A percentile compares a stretch with the other conserved stretches of the same genome.
Conservation (phyloP, 164 flowering plant species). For the Sextonia rubra region DNA sequence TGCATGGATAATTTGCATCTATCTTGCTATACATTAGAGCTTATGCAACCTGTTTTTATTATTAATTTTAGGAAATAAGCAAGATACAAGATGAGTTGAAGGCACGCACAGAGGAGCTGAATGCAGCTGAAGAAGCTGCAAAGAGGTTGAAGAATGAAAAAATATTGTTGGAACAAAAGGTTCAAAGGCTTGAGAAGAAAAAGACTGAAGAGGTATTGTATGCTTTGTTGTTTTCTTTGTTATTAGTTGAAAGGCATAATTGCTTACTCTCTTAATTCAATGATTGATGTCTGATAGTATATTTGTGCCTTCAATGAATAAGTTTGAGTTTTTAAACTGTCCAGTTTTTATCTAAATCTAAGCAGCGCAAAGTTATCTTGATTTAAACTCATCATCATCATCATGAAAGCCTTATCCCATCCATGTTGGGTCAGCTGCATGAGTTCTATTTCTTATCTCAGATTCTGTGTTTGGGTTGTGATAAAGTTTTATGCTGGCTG, state of each 20-base stretch:
- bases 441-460: no score
- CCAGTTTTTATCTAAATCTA: neutral
- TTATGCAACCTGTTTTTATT: neutral
- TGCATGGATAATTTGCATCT: neutral
- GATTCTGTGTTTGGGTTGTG: no score
- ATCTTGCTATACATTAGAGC: neutral
- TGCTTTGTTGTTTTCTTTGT: slow-evolving; percentile 2
- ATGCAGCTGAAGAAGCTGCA: slow-evolving; percentile 45
- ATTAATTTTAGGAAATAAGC: slow-evolving; percentile 30
- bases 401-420: no score
- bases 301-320: neutral
- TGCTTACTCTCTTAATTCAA: neutral
- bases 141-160: slow-evolving; percentile 63
- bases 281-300: neutral
- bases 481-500: no score
- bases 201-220: slow-evolving; percentile 59
- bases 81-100: slow-evolving; percentile 68
- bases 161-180: slow-evolving; percentile 52
- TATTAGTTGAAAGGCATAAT: neutral
- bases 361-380: neutral
- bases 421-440: no score
- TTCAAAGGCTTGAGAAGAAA: slow-evolving; percentile 55
- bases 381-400: no score
- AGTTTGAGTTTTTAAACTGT: neutral
- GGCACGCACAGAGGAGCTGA: slow-evolving; percentile 49